Percentiles rank a stretch among this genome's conserved stretches.
phyloP scores from a whole-genome alignment of 768 basidiomycete species.

The Russula ochroleuca region DNA sequence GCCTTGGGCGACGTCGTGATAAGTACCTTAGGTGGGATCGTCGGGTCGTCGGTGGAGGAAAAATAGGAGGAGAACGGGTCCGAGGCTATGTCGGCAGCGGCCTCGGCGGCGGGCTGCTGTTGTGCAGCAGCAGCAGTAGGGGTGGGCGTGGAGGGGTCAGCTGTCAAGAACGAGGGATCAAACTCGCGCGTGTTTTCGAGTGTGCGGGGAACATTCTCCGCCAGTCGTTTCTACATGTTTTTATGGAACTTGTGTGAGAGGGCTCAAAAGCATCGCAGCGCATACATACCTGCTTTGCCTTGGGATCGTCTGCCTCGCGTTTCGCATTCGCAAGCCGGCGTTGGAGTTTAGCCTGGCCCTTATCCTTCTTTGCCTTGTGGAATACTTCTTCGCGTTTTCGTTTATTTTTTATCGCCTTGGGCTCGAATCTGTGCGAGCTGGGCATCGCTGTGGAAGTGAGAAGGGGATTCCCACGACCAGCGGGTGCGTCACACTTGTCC shows the following conservation, averaged over 20 bases:
- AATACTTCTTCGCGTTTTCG: conserved; percentile 77
- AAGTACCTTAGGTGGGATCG: conserved; percentile 77
- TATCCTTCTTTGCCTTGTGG: conserved; percentile 69
- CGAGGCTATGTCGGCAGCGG: conserved; percentile 61
- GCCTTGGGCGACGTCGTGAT: conserved; percentile 89
- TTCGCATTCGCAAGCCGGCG: conserved; percentile 74
- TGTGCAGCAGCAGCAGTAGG: conserved; percentile 24
- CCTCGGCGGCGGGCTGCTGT: conserved; percentile 47
- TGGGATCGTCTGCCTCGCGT: conserved; percentile 69
- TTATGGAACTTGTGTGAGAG: not conserved
- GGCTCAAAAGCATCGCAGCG: not conserved
- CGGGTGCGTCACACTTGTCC: not conserved
- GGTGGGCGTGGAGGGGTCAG: conserved; percentile 37
- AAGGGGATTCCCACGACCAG: not conserved
- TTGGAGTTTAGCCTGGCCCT: conserved; percentile 76
- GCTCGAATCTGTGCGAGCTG: conserved; percentile 51
- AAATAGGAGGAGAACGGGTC: conserved; percentile 81
- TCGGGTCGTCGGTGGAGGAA: conserved; percentile 58
- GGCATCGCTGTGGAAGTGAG: conserved; percentile 38
- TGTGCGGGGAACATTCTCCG: conserved; percentile 83
- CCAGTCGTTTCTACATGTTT: conserved; percentile 62
- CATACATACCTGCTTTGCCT: conserved; percentile 63
- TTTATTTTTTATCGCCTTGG: conserved; percentile 80
- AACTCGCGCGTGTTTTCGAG: conserved; percentile 91
- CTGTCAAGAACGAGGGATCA: conserved; percentile 62